A percentile compares a stretch with the other conserved stretches of the same genome.
phyloP scores from a whole-genome alignment of 108 stramenopile species.

The Skeletonema marinoi region DNA sequence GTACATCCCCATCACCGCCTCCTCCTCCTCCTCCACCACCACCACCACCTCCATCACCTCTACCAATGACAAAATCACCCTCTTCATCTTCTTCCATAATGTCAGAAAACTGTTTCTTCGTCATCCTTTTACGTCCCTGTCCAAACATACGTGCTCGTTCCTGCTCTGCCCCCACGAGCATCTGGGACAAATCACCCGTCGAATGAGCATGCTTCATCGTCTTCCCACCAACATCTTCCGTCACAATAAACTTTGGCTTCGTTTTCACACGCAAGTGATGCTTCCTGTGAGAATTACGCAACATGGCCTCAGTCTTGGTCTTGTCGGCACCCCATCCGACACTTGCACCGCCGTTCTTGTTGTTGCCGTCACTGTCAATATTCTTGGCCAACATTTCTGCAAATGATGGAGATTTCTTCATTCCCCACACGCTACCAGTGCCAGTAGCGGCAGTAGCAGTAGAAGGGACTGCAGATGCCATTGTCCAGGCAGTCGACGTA shows the following conservation, averaged over 20 bases:
- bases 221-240: slow-evolving; percentile 12
- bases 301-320: slow-evolving; percentile 34
- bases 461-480: slow-evolving; percentile 15
- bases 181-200: slow-evolving; percentile 39
- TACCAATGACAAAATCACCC: slow-evolving; percentile 41
- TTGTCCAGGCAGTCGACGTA: slow-evolving; percentile 34
- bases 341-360: not conserved
- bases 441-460: not conserved
- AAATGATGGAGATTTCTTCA: slow-evolving; percentile 35
- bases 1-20: slow-evolving; percentile 44
- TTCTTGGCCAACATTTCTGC: slow-evolving; percentile 33
- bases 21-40: not conserved
- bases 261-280: slow-evolving; percentile 39
- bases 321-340: slow-evolving; percentile 17
- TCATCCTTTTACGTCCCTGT: slow-evolving; percentile 15
- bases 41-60: slow-evolving; percentile 15
- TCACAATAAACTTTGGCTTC: slow-evolving; percentile 48
- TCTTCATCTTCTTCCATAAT: slow-evolving; percentile 49
- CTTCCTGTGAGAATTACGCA: slow-evolving; percentile 36
- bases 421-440: slow-evolving; percentile 19
- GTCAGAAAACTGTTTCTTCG: slow-evolving; percentile 29
- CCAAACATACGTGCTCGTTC: slow-evolving; percentile 20
- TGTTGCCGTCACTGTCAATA: not conserved
- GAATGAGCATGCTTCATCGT: slow-evolving; percentile 44
- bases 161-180: slow-evolving; percentile 14